phyloP scores from a whole-genome alignment of 2,329 filamentous ascomycete genomes.

The Pochonia chlamydosporia region DNA sequence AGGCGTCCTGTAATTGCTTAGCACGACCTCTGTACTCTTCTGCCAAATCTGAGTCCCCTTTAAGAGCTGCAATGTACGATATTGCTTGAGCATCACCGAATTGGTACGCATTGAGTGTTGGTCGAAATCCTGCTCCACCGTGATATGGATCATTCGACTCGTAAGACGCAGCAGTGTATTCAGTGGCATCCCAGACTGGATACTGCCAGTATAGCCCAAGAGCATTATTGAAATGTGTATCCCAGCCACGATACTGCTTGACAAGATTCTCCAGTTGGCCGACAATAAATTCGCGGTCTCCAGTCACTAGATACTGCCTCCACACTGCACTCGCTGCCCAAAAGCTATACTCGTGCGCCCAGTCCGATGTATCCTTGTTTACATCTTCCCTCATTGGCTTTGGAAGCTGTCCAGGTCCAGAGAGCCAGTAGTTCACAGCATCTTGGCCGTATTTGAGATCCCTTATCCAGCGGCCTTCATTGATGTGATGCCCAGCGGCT shows the following conservation, averaged over 20 bases:
- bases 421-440: constrained; percentile 16
- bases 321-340: constrained; percentile 16
- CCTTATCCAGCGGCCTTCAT: constrained; percentile 34
- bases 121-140: constrained; percentile 35
- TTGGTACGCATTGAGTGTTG: constrained; percentile 38
- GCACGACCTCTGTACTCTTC: constrained; percentile 26
- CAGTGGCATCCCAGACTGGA: constrained; percentile 37
- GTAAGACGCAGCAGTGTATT: constrained; percentile 27
- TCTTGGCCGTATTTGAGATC: constrained; percentile 32
- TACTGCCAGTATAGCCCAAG: constrained; percentile 34
- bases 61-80: constrained; percentile 21
- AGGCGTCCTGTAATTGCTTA: constrained; percentile 24
- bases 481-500: constrained; percentile 31
- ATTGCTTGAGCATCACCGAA: constrained; percentile 35
- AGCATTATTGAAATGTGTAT: constrained; percentile 13
- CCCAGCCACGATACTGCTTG: constrained; percentile 32
- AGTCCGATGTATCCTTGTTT: constrained; percentile 14
- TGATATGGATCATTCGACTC: constrained; percentile 22
- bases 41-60: constrained; percentile 16
- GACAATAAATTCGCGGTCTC: constrained; percentile 28
- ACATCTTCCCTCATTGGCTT: constrained; percentile 11
- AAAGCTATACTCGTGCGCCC: constrained; percentile 16
- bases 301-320: constrained; percentile 26
- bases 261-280: constrained; percentile 35
- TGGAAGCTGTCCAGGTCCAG: constrained; percentile 13